Evolutionary conservation across 371 early-diverging fungal species (phyloP).

Genomic region (Chytridiales sp.): DNA sequence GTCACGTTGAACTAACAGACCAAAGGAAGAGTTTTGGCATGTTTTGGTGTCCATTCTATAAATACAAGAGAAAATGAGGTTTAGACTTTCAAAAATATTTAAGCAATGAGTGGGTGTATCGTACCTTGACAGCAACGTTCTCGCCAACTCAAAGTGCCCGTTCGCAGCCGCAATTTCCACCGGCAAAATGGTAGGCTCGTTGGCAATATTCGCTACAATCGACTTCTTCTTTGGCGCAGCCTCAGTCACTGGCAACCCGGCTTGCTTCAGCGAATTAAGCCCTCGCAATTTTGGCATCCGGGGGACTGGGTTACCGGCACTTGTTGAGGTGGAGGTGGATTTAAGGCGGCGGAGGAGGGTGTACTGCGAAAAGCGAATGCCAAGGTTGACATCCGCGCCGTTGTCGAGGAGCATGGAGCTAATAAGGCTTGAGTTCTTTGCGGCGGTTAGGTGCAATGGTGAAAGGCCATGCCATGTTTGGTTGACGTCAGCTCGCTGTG

Average conservation of each 20-base stretch:
- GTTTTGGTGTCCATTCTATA: constrained; percentile 31
- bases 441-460: constrained; percentile 66
- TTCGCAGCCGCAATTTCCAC: constrained; percentile 40
- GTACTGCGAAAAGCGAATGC: constrained; percentile 35
- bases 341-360: constrained; percentile 39
- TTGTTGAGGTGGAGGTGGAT: constrained; percentile 2
- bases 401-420: constrained; percentile 60
- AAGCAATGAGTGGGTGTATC: background rate
- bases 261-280: background rate
- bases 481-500: constrained; percentile 42
- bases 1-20: constrained; percentile 35
- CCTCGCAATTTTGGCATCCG: no score
- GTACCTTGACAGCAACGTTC: constrained; percentile 32
- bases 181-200: constrained; percentile 20
- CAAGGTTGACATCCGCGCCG: constrained; percentile 51
- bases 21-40: constrained; percentile 25
- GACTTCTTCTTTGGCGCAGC: constrained; percentile 1
- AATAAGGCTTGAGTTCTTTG: constrained; percentile 57
- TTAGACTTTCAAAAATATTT: background rate
- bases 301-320: background rate
- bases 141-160: constrained; percentile 30
- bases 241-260: background rate
- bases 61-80: no score
- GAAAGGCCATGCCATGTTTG: constrained; percentile 50
- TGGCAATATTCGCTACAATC: no score